Percentiles rank a stretch among this genome's conserved stretches.
Conservation (phyloP, 192 early-diverging fungal species). For the Coemansia sp. region DNA sequence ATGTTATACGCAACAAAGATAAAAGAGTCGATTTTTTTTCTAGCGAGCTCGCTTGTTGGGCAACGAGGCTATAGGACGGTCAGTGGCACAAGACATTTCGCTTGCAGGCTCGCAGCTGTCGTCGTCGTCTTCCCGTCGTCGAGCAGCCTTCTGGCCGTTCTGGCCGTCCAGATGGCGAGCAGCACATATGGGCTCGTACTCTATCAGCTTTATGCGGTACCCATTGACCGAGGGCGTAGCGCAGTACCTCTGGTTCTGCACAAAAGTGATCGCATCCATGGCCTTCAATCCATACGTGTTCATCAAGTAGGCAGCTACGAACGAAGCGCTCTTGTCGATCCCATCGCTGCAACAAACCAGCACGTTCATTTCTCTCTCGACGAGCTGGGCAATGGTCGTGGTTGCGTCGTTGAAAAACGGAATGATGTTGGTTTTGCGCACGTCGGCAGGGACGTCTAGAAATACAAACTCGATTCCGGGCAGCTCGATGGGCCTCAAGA, state of each 20-base stretch:
- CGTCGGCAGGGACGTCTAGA: conserved; percentile 76
- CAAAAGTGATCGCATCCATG: conserved; percentile 70
- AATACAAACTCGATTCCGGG: conserved; percentile 61
- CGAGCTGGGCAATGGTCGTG: conserved; percentile 57
- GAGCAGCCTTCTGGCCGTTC: conserved; percentile 10
- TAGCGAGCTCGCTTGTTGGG: conserved; percentile 23
- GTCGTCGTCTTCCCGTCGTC: conserved; percentile 25
- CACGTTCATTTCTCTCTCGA: conserved; percentile 51
- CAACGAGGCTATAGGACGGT: conserved; percentile 9
- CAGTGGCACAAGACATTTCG: neutral
- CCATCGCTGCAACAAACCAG: conserved; percentile 76
- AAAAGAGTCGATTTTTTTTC: neutral
- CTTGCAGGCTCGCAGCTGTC: neutral
- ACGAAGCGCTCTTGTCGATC: conserved; percentile 78
- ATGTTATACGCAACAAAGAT: neutral
- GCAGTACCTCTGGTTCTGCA: conserved; percentile 85
- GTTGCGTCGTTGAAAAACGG: conserved; percentile 67
- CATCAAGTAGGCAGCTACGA: conserved; percentile 91
- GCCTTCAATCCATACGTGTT: conserved; percentile 65
- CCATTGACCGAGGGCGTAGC: conserved; percentile 44
- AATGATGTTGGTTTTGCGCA: conserved; percentile 76
- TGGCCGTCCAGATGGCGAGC: conserved; percentile 6
- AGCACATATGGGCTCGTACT: conserved; percentile 49
- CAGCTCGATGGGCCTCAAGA: conserved; percentile 58
- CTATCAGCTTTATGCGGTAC: conserved; percentile 41